Conservation (phyloP, 2,329 filamentous ascomycete genomes). For the Didymellaceae sp. region DNA sequence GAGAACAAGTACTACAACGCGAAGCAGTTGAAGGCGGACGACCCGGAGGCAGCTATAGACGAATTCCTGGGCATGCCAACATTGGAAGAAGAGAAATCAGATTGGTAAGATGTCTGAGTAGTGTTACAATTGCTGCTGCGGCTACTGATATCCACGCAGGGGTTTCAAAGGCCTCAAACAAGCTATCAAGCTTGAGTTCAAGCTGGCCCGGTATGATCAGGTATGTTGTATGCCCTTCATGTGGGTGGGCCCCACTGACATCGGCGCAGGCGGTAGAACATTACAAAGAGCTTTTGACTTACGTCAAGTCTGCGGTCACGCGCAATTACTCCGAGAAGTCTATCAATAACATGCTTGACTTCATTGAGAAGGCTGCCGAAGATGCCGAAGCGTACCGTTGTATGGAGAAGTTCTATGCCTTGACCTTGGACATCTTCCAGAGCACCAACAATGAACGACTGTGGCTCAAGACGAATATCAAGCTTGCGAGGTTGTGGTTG, state of each 20-base stretch:
- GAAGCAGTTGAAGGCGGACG: conserved; percentile 89
- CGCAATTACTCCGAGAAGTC: conserved; percentile 99
- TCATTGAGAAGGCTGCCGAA: conserved; percentile 87
- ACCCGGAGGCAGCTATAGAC: conserved; percentile 85
- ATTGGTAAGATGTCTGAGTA: conserved; percentile 66
- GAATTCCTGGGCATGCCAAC: conserved; percentile 90
- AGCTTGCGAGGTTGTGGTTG: conserved; percentile 87
- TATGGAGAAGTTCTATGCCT: conserved; percentile 94
- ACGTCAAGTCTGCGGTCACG: conserved; percentile 95
- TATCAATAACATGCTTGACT: conserved; percentile 99
- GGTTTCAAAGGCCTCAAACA: conserved; percentile 98
- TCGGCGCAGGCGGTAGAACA: conserved; percentile 78
- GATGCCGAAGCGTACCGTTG: conserved; percentile 74
- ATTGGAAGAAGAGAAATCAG: conserved; percentile 88
- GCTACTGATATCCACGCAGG: conserved; percentile 47
- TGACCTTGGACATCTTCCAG: conserved; percentile 93
- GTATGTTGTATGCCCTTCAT: conserved; percentile 52
- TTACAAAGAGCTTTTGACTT: conserved; percentile 93
- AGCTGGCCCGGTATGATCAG: conserved; percentile 84
- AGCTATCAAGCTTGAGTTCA: conserved; percentile 96
- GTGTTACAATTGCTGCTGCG: not conserved
- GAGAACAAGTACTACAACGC: conserved; percentile 99
- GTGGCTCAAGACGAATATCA: conserved; percentile 98
- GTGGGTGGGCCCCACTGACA: conserved; percentile 25
- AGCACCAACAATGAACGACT: conserved; percentile 96